Percentiles rank a stretch among this genome's conserved stretches.
phyloP scores from a whole-genome alignment of 2,329 filamentous ascomycete genomes.

The Fusarium torreyae region DNA sequence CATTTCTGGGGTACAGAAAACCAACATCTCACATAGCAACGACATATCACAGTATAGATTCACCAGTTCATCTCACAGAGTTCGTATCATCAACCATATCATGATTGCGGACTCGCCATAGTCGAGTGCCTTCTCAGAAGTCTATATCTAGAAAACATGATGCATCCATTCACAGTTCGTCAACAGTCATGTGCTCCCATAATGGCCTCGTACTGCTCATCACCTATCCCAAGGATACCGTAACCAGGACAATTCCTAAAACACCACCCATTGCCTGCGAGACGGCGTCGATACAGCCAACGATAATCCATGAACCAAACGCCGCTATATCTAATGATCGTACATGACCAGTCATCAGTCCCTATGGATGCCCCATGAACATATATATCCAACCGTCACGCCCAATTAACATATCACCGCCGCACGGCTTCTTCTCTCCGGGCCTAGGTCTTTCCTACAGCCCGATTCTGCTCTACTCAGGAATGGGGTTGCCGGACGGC shows the following conservation, averaged over 20 bases:
- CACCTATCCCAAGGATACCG: conserved; percentile 36
- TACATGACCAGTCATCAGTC: conserved; percentile 50
- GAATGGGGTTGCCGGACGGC: conserved; percentile 52
- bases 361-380: conserved; percentile 44
- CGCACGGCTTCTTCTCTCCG: conserved; percentile 11
- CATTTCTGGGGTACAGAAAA: background rate
- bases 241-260: conserved; percentile 32
- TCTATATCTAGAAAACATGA: conserved; percentile 37
- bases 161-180: conserved; percentile 32
- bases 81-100: conserved; percentile 27
- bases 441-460: conserved; percentile 13
- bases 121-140: conserved; percentile 30
- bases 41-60: background rate
- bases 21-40: background rate
- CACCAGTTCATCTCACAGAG: background rate
- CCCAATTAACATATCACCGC: conserved; percentile 40
- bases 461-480: conserved; percentile 50
- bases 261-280: conserved; percentile 42
- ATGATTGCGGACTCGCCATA: conserved; percentile 31
- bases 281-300: conserved; percentile 47
- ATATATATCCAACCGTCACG: conserved; percentile 49
- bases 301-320: conserved; percentile 52
- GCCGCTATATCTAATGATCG: conserved; percentile 52
- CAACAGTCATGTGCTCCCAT: conserved; percentile 41
- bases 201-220: conserved; percentile 23